Percentiles rank a stretch among this genome's conserved stretches.
Conservation (phyloP, 2,329 filamentous ascomycete species). For the Cyphellophora europaea region DNA sequence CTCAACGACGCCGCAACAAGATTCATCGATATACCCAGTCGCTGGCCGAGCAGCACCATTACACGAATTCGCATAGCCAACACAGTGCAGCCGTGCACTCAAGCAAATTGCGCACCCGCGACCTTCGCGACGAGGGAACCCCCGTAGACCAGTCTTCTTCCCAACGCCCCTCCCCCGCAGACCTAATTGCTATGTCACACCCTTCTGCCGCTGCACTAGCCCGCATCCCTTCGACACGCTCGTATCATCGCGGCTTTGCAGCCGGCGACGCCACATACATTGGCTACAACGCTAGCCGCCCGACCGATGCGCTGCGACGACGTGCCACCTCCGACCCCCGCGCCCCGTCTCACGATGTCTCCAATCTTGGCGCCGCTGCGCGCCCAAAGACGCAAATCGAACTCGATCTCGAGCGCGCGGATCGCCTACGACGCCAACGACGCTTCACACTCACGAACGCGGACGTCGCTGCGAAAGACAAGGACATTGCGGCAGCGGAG, state of each 20-base stretch:
- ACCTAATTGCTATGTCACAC: not conserved
- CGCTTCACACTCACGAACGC: conserved; percentile 5
- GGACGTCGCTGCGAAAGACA: conserved; percentile 6
- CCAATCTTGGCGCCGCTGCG: not conserved
- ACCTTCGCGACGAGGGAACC: not conserved
- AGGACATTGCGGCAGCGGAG: conserved; percentile 13
- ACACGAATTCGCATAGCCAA: not conserved
- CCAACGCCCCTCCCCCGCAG: not conserved
- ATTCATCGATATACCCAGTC: not conserved
- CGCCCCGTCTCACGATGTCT: not conserved
- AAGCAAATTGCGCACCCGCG: not conserved
- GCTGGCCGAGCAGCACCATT: not conserved
- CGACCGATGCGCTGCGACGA: not conserved
- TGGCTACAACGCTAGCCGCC: not conserved
- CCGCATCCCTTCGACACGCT: not conserved
- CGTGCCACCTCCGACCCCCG: not conserved
- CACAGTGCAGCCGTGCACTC: not conserved
- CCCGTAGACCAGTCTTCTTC: not conserved
- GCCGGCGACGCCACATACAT: not conserved
- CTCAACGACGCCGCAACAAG: not conserved
- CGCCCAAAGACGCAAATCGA: conserved; percentile 9
- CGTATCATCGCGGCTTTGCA: not conserved
- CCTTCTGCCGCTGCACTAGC: not conserved
- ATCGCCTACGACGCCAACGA: conserved; percentile 9
- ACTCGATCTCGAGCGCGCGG: conserved; percentile 9